Evolutionary conservation across 2,329 filamentous ascomycete genomes (phyloP), one percentile per base, ranked within the genome.

Genomic region (Achaetomium macrosporum): DNA sequence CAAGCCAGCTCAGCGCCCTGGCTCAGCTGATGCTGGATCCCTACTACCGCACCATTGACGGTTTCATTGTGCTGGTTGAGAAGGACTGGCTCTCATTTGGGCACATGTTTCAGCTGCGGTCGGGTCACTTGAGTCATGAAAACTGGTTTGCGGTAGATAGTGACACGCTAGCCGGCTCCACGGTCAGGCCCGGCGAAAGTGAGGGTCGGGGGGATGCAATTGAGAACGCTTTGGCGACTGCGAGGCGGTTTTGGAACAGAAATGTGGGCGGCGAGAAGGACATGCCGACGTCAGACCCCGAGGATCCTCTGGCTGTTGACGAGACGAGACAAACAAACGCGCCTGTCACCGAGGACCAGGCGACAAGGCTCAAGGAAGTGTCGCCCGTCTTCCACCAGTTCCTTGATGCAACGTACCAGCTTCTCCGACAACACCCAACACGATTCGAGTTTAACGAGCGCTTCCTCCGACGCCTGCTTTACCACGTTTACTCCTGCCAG

Each of bases 31-130:
- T 96, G 75, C 79, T 99, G 9, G 93, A 99, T 65, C 93, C 93
- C 0, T 96, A 95, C 69, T 99, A 90, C 68, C 83, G 93, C 47
- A 97, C 93, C 0, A 75, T 99, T 46, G 87, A 96, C 61, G 93
- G 93, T 1, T 99, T 97, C 68, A 91, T 97, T 61, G 84, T 95
- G 2, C 74, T 99, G 7, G 80, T 99, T 2, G 93, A 99, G 69
- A 99, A 99, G 68, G 93, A 99, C 66, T 99, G 93, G 89, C 73
- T 99, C 12, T 93, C 92, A 0, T 99, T 96, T 71, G 93, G 93
- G 1, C 92, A 99, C 70, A 96, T 96, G 85, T 99, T 99, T 71
- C 84, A 90, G 50, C 83, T 96, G 63, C 84, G 93, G n/a, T 88
- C 88, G 13, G 93, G 93, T 3, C 87, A 88, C 61, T 72, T 97